Evolutionary conservation across 306 rosid genomes (phyloP), one percentile per base, ranked within the genome.

Genomic region (Trifolium fragiferum): DNA sequence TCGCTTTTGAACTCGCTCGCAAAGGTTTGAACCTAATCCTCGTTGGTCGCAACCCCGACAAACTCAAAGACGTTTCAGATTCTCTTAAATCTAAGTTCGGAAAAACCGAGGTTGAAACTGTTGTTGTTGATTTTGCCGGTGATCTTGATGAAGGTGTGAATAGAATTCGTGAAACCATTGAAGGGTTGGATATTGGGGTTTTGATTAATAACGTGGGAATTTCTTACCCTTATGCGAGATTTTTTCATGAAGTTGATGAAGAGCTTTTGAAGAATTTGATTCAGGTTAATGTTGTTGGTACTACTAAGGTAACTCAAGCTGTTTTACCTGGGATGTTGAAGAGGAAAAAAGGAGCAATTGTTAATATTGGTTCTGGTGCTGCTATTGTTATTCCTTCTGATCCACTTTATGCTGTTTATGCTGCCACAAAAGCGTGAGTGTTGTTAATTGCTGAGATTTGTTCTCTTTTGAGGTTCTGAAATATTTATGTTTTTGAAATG

Each of bases 351-450:
- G 99, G 99, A 1, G 99, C 99, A 0, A 89, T 95, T 65, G 96
- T 95, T 14, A 95, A 95, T 46, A 90, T 92, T 81, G 99, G 99
- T 2, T 95, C 99, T 27, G 98, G 98, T 7, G 96, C 96, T 37
- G 97, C 98, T 0, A 82, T 85, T 87, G 90, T 95, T 1, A 87
- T 92, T 61, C 98, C 99, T 66, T 95, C 96, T 0, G 99, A 95
- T 89, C 99, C 99, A 6, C 90, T 95, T 11, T 92, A 95, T 72
- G 90, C 98, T 80, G 92, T 95, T 74, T 95, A 95, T 61, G 99
- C 99, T 1, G 98, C 99, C 55, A 82, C 98, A 5, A 95, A 95
- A 90, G 93, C 98, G 99, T 95, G 68, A 86, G 90, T 76, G 84
- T 76, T 19, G 0, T 54, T 53, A 15, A 14, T 73, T 78, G 43